Evolutionary conservation across 192 early-diverging fungal genomes (phyloP), one percentile per base, ranked within the genome.

Genomic region (Funneliformis geosporum): DNA sequence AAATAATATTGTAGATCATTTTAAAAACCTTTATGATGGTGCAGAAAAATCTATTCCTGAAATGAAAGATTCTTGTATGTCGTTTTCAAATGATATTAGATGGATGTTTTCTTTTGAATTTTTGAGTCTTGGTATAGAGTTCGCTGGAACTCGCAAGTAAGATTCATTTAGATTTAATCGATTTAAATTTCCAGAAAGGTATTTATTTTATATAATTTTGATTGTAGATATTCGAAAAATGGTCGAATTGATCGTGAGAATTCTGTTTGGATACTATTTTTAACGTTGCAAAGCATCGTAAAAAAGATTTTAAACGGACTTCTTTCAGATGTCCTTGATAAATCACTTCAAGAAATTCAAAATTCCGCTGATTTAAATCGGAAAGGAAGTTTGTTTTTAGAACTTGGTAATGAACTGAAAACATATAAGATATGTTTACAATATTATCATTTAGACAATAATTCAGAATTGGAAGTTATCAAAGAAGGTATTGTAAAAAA

Each of bases 81-180:
- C 27, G 12, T 65, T 1, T 12, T 42, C 16, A 69, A 43, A 10
- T 69, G n/a, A 69, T 33, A 2, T 28, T 69, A 69, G 42, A 40
- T 69, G 67, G 67, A 69, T 21, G 23, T 43, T 69, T 69, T 10
- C n/a, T 69, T 39, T n/a, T n/a, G 40, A 69, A 40, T 69, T 69
- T 69, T 16, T 69, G 10, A 69, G 42, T 10, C 2, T 69, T 7
- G 67, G 67, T 4, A n/a, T 43, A n/a, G 67, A 69, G n/a, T 69
- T 23, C 18, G 33, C n/a, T 23, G 67, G 43, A 69, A 23, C 67
- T n/a, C 67, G 8, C 18, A 69, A 40, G 67, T 69, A 42, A 69
- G 33, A 8, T 11, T 44, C 42, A 18, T 21, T 9, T 69, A 42
- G 16, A 55, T 14, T 55, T 16, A 50, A 18, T 33, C 33, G 2